Percentiles rank a stretch among this genome's conserved stretches.
Evolutionary conservation across 2,329 filamentous ascomycete species (phyloP).

Genomic region (Paecilomyces formosus): DNA sequence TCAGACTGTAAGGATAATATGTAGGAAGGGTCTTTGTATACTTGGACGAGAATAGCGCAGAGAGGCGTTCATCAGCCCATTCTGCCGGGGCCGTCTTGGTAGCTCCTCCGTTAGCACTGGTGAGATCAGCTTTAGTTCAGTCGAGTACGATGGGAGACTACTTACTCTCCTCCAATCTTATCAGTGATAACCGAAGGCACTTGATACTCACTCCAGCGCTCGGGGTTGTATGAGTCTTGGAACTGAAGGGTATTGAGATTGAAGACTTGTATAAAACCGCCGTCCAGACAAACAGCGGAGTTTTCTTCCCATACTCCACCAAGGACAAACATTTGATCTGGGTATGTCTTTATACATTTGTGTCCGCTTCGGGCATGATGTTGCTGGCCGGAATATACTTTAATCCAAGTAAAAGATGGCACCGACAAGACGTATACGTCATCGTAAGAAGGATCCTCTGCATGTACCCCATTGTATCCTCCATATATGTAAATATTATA

Average conservation of each 20-base stretch:
- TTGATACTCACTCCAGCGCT: conserved; percentile 22
- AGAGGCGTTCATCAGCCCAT: conserved; percentile 47
- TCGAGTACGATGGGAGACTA: background rate
- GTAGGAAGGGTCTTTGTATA: conserved; percentile 51
- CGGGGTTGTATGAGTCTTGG: conserved; percentile 21
- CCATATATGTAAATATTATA: conserved; percentile 29
- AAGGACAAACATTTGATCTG: conserved; percentile 40
- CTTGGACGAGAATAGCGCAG: conserved; percentile 44
- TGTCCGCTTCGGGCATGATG: conserved; percentile 20
- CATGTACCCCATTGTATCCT: conserved; percentile 19
- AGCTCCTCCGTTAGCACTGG: conserved; percentile 24
- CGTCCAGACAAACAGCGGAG: conserved; percentile 39
- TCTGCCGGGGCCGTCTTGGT: conserved; percentile 14
- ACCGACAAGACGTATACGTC: conserved; percentile 27
- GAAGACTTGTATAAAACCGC: conserved; percentile 46
- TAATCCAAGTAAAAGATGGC: conserved; percentile 27
- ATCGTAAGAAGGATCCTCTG: conserved; percentile 16
- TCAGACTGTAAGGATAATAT: conserved; percentile 52
- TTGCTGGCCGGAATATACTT: conserved; percentile 12
- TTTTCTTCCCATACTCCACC: conserved; percentile 19
- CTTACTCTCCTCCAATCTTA: conserved; percentile 30
- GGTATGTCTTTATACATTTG: conserved; percentile 35
- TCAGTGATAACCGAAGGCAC: conserved; percentile 20
- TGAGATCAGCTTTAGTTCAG: conserved; percentile 3
- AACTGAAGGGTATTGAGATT: conserved; percentile 27